Base-by-base conservation (phyloP, 176 grass and related monocot genomes). In the Oryza meyeriana region DNA sequence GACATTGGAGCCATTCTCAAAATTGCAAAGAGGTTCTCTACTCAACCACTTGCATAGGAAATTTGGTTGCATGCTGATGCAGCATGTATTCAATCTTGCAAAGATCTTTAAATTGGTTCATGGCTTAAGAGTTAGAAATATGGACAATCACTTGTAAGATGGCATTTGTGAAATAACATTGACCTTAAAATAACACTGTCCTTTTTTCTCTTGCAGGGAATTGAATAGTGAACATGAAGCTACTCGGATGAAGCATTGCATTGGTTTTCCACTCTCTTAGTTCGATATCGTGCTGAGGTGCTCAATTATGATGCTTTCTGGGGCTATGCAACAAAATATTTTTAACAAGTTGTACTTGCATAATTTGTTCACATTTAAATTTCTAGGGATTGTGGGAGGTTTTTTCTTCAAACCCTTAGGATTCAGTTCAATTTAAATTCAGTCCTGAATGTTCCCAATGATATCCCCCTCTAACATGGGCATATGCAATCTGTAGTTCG, bases 171-270 rank as follows among this genome's bases (percentile, higher is more conserved):
- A 64, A 62, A 29, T 76, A 74, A 8, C 25, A 26, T 44, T 81
- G 55, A 17, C 39, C 17, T 74, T 69, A 34, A 36, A n/a, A n/a
- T n/a, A n/a, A n/a, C n/a, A n/a, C n/a, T n/a, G n/a, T n/a, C n/a
- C 12, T 13, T 11, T 4, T 71, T 72, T 62, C 72, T 12, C 69
- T 84, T 74, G 67, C 93, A 99, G 97, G 85, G 97, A 99, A 90
- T 88, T 99, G 87, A 90, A 74, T 80, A 99, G 87, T 84, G 91
- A 89, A 75, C 92, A 81, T 55, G 97, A 95, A 80, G 93, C 93
- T 33, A 99, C 97, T 81, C 89, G 91, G 74, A 99, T 94, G 97
- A 99, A 86, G 85, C 97, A 81, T 81, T 99, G 71, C 93, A 84
- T 71, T 99, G 96, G 96, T 89, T 99, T 81, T 85, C 85, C 80